phyloP scores from a whole-genome alignment of 768 basidiomycete genomes.

The Tylopilus subfusipes region DNA sequence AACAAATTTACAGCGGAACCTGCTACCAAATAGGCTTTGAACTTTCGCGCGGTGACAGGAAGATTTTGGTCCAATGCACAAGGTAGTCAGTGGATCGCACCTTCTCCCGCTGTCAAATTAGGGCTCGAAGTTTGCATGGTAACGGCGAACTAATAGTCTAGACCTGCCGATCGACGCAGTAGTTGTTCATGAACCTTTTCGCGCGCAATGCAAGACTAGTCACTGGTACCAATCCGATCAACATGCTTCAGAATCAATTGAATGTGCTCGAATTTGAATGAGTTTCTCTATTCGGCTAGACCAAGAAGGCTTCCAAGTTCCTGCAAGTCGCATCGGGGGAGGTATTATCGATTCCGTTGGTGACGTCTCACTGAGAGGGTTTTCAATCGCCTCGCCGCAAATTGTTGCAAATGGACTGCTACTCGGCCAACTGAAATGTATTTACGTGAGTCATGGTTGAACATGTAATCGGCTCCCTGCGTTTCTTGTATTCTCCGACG shows the following conservation, averaged over 20 bases:
- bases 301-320: neutral
- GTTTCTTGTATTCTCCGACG: neutral
- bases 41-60: neutral
- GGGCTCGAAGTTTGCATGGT: neutral
- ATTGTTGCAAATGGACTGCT: neutral
- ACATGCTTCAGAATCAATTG: neutral
- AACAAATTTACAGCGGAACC: neutral
- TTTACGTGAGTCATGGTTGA: slow-evolving; percentile 10
- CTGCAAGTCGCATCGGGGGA: neutral
- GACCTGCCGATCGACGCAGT: slow-evolving; percentile 11
- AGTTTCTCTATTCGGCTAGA: neutral
- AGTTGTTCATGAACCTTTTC: slow-evolving; percentile 2
- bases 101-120: neutral
- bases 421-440: neutral
- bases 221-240: neutral
- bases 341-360: neutral
- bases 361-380: neutral
- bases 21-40: neutral
- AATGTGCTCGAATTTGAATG: neutral
- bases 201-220: slow-evolving; percentile 12
- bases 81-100: neutral
- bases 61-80: neutral
- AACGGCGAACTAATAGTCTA: neutral
- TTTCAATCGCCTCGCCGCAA: neutral
- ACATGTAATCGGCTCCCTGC: slow-evolving; percentile 20